Evolutionary conservation across 768 basidiomycete genomes (phyloP).

Genomic region (Kondoa subrosea): DNA sequence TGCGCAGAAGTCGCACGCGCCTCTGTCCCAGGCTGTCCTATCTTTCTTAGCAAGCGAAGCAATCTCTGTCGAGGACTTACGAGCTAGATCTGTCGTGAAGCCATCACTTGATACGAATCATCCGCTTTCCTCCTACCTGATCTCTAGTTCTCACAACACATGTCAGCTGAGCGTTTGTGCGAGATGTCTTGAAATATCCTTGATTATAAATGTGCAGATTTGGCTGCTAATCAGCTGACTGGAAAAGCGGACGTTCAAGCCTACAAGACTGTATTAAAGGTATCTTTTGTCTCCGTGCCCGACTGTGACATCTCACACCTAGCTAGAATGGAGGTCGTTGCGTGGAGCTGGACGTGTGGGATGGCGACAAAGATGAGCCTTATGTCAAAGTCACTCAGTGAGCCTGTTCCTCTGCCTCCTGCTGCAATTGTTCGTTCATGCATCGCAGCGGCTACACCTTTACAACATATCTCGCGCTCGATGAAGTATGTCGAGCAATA

Average conservation of each 20-base stretch:
- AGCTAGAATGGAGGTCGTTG: conserved; percentile 7
- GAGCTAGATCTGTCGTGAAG: not conserved
- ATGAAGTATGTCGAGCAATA: conserved; percentile 4
- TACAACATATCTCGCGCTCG: not conserved
- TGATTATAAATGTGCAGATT: not conserved
- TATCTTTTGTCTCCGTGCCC: not conserved
- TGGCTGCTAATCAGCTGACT: conserved; percentile 6
- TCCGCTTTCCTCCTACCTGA: conserved; percentile 8
- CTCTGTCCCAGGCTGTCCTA: too few relatives aligned
- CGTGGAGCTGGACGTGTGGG: conserved; percentile 11
- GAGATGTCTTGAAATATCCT: not conserved
- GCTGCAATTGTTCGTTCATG: not conserved
- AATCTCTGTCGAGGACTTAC: not conserved
- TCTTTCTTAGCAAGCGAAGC: not conserved
- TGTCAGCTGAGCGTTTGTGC: not conserved
- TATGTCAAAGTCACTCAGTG: conserved; percentile 4
- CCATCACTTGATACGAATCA: not conserved
- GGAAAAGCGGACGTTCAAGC: conserved; percentile 2
- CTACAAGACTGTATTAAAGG: conserved; percentile 10
- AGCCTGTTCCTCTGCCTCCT: not conserved
- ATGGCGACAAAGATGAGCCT: not conserved
- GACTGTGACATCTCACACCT: too few relatives aligned
- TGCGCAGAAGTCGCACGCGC: too few relatives aligned
- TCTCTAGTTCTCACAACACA: conserved; percentile 14
- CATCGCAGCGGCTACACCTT: conserved; percentile 7